Conservation (phyloP, 1,284 basidiomycete genomes). For the Rhodotorula sp. region DNA sequence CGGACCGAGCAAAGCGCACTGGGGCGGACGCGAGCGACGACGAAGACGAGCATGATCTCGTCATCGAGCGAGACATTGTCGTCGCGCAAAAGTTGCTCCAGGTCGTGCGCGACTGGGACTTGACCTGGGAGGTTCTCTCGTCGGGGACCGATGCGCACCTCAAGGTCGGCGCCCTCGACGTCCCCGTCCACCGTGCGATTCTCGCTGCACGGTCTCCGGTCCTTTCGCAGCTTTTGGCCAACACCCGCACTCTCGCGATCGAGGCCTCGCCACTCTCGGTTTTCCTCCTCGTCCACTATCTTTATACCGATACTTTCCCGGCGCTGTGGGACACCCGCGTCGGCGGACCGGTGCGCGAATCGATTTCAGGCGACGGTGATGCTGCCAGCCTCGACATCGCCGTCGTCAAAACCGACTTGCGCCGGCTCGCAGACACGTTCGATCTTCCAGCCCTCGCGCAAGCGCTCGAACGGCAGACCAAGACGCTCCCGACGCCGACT, state of each 20-base stretch:
- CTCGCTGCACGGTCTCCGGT: slow-evolving; percentile 63
- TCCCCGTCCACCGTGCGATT: slow-evolving; percentile 68
- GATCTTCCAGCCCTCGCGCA: slow-evolving; percentile 58
- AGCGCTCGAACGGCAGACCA: slow-evolving; percentile 55
- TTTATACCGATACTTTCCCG: slow-evolving; percentile 82
- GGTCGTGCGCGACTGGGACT: slow-evolving; percentile 49
- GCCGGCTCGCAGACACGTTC: slow-evolving; percentile 8
- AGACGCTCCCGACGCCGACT: slow-evolving; percentile 30
- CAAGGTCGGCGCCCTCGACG: slow-evolving; percentile 50
- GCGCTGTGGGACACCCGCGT: slow-evolving; percentile 84
- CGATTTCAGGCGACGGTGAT: slow-evolving; percentile 27
- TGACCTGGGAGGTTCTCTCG: slow-evolving; percentile 40
- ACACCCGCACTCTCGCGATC: slow-evolving; percentile 37
- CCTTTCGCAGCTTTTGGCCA: slow-evolving; percentile 51
- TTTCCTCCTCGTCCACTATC: slow-evolving; percentile 76
- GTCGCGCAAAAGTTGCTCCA: slow-evolving; percentile 54
- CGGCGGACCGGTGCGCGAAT: slow-evolving; percentile 54
- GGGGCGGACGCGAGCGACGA: slow-evolving; percentile 43
- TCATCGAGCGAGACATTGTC: slow-evolving; percentile 54
- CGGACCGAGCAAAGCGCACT: background rate
- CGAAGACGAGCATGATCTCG: slow-evolving; percentile 42
- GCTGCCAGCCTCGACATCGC: slow-evolving; percentile 21
- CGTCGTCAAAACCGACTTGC: slow-evolving; percentile 20
- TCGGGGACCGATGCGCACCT: slow-evolving; percentile 67
- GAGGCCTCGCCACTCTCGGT: slow-evolving; percentile 65